phyloP scores from a whole-genome alignment of 1,284 basidiomycete species.

The Pseudozyma pruni region DNA sequence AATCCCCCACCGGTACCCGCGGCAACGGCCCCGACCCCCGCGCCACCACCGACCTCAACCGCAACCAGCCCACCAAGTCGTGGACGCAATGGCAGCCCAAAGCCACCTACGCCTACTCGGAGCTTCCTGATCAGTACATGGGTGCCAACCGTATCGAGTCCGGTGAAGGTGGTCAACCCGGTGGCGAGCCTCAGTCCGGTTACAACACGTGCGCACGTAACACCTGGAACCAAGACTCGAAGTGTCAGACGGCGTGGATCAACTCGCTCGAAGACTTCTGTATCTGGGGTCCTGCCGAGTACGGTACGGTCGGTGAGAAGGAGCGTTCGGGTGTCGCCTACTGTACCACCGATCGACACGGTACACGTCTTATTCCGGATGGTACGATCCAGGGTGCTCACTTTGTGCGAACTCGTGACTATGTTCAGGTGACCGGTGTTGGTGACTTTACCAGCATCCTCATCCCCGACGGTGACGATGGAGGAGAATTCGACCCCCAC shows the following conservation, averaged over 20 bases:
- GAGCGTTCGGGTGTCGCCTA: conserved; percentile 62
- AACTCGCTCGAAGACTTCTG: conserved; percentile 64
- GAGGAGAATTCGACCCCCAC: conserved; percentile 64
- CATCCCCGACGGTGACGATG: conserved; percentile 50
- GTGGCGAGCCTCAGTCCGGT: conserved; percentile 50
- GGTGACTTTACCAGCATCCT: conserved; percentile 56
- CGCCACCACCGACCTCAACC: conserved; percentile 40
- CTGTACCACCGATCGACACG: conserved; percentile 63
- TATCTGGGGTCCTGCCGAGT: conserved; percentile 57
- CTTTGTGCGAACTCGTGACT: conserved; percentile 61
- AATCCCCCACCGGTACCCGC: conserved; percentile 10
- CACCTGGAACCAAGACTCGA: conserved; percentile 54
- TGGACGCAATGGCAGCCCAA: conserved; percentile 61
- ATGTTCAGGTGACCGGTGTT: conserved; percentile 62
- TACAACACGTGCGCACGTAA: conserved; percentile 54
- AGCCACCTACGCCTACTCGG: conserved; percentile 49
- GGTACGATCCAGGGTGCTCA: conserved; percentile 63
- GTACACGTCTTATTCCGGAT: conserved; percentile 63
- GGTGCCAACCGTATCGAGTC: conserved; percentile 46
- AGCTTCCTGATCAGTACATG: conserved; percentile 60
- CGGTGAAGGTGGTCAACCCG: conserved; percentile 35
- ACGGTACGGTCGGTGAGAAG: conserved; percentile 55
- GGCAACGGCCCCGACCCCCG: conserved; percentile 37
- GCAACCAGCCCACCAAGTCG: conserved; percentile 54
- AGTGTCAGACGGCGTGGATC: conserved; percentile 62